phyloP scores from a whole-genome alignment of 2,329 filamentous ascomycete species.

The Hymenoscyphus albidus region DNA sequence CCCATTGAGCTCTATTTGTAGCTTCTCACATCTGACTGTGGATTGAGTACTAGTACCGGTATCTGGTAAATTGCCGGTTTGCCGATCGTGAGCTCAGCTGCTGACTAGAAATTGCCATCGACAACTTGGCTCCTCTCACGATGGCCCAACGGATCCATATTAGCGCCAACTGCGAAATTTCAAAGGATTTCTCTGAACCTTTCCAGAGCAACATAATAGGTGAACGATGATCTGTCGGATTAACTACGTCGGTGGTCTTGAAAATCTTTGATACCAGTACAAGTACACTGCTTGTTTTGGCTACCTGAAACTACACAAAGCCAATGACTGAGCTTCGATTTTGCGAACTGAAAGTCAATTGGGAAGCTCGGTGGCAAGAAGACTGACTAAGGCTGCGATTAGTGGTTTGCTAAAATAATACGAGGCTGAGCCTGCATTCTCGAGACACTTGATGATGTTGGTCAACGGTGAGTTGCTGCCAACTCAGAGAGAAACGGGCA shows the following conservation, averaged over 20 bases:
- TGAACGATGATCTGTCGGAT: not conserved
- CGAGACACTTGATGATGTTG: not conserved
- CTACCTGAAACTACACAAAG: no score
- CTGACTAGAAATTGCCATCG: not conserved
- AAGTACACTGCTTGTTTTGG: no score
- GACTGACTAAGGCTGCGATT: not conserved
- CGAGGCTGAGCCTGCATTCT: not conserved
- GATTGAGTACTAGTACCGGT: not conserved
- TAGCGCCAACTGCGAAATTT: not conserved
- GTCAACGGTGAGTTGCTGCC: not conserved
- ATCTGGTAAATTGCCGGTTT: not conserved
- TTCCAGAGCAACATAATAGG: not conserved
- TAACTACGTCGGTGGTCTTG: not conserved
- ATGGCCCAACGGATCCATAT: not conserved
- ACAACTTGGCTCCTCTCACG: not conserved
- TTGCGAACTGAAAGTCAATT: not conserved
- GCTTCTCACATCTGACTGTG: not conserved
- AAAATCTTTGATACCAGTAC: no score
- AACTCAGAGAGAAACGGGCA: no score
- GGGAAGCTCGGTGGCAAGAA: not conserved
- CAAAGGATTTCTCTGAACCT: not conserved
- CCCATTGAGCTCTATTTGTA: not conserved
- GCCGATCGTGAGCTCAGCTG: constrained; percentile 1
- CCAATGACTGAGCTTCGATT: not conserved
- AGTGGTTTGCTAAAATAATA: not conserved